These are phyloP conservation scores for Diaporthe vexans DNA, from an alignment of 2,329 filamentous ascomycete species.

Conservation along the genomic window DNA sequence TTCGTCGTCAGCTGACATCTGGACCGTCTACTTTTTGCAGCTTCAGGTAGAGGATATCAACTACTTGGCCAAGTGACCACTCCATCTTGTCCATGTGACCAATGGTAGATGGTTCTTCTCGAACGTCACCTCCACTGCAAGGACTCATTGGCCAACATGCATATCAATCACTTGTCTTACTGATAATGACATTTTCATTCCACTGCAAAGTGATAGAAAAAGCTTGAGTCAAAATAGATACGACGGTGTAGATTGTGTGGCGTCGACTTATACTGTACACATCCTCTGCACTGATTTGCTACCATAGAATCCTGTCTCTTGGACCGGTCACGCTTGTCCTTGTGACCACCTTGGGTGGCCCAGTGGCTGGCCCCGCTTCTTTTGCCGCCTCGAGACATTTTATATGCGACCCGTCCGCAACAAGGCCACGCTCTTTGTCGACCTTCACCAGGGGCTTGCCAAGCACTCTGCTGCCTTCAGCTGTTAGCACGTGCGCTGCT, in stretches of 20 bases:
- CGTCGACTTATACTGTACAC: not conserved
- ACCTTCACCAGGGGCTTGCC: not conserved
- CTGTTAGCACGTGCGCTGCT: not conserved
- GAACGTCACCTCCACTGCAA: not conserved
- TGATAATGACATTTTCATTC: not conserved
- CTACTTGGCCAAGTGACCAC: slow-evolving; percentile 10
- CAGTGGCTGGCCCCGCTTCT: not conserved
- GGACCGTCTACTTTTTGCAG: slow-evolving; percentile 25
- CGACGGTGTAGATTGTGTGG: not conserved
- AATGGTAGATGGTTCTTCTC: not conserved
- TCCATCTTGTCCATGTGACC: not conserved
- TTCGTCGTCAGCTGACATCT: slow-evolving; percentile 25
- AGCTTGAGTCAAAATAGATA: not conserved
- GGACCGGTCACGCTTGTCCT: not conserved
- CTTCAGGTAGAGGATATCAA: slow-evolving; percentile 2
- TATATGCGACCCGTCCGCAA: not conserved
- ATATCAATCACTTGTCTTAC: not conserved
- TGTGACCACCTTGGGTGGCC: slow-evolving; percentile 8
- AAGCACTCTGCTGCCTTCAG: slow-evolving; percentile 6
- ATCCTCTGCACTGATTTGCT: not conserved
- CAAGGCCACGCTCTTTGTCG: not conserved
- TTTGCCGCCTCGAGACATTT: not conserved
- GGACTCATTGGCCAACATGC: slow-evolving; percentile 3
- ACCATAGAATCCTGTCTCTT: slow-evolving; percentile 2
- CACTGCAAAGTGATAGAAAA: not conserved